A percentile compares a stretch with the other conserved stretches of the same genome.
Evolutionary conservation across 805 yeast genomes (phyloP).

Genomic region (Candida argentea): DNA sequence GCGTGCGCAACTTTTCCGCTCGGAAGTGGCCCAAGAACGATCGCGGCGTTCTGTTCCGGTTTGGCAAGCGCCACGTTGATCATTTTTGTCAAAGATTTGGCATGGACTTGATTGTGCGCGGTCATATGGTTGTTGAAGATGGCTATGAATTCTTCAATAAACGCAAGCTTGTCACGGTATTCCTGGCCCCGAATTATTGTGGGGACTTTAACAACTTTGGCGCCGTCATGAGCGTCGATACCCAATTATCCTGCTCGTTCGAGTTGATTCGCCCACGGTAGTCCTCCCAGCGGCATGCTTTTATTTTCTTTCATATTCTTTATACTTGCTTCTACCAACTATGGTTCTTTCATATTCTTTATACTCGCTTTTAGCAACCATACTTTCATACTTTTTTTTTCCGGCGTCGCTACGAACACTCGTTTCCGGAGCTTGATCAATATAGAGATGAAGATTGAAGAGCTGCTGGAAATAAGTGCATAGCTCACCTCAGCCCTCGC

Average conservation of each 20-base stretch:
- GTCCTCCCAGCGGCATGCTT: too few relatives aligned
- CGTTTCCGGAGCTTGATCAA: too few relatives aligned
- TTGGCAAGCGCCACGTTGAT: slow-evolving; percentile 65
- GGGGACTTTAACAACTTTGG: slow-evolving; percentile 78
- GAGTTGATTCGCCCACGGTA: slow-evolving; percentile 53
- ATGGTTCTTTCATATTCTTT: too few relatives aligned
- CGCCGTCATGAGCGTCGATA: slow-evolving; percentile 67
- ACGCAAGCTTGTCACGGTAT: slow-evolving; percentile 66
- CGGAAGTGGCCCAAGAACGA: slow-evolving; percentile 72
- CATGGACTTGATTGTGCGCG: slow-evolving; percentile 70
- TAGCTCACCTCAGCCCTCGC: too few relatives aligned
- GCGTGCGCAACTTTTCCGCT: slow-evolving; percentile 20
- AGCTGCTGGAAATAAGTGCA: too few relatives aligned
- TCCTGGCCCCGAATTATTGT: slow-evolving; percentile 78
- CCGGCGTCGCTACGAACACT: too few relatives aligned
- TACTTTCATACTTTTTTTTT: too few relatives aligned
- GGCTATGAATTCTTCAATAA: slow-evolving; percentile 77
- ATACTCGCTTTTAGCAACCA: too few relatives aligned
- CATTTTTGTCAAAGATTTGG: slow-evolving; percentile 55
- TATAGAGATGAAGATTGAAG: too few relatives aligned
- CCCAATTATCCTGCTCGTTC: slow-evolving; percentile 58
- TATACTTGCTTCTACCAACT: too few relatives aligned
- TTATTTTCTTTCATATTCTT: too few relatives aligned
- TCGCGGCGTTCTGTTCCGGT: slow-evolving; percentile 74
- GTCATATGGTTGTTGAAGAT: slow-evolving; percentile 86